Evolutionary conservation across 2,329 filamentous ascomycete species (phyloP), one percentile per base, ranked within the genome.

Genomic region (Boeremia lycopersici): DNA sequence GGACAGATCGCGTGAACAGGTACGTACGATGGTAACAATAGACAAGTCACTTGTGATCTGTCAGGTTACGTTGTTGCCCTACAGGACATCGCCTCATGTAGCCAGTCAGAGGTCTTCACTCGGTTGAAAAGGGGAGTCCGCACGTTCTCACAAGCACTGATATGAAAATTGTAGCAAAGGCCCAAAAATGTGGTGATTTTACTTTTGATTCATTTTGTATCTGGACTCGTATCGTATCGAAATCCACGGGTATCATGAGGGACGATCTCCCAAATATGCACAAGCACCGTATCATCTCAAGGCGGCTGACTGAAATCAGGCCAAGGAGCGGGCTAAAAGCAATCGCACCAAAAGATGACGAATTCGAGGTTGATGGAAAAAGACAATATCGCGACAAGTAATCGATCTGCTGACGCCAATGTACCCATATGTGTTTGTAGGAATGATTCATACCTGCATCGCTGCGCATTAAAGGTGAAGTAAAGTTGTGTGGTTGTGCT

Each of bases 241-340:
- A 51, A 54, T 62, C 61, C 60, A 61, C 60, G 61, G 61, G 61
- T 64, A 64, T 64, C 61, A 64, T 64, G 48, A 62, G 60, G 57
- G 55, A 46, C 26, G 25, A 53, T 50, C 40, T 43, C 57, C 58
- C 53, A 53, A 64, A 56, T 62, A 64, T 64, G 61, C 61, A 64
- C 61, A 62, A 45, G 52, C 41, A 41, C 52, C 52, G 35, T 17
- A 45, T 51, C 46, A 12, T 52, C 43, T 59, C 29, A 31, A 23
- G 26, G 30, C 38, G 48, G 41, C 48, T 54, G 45, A 38, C 48
- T 51, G 29, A 38, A 39, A 53, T 41, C 45, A 47, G 34, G 46
- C 42, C 46, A 39, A 45, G 42, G 45, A 58, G 47, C 33, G 56
- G 45, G 53, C 48, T 49, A 34, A 47, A 53, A 35, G 19, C 42